Percentiles rank a stretch among this genome's conserved stretches.
phyloP scores from a whole-genome alignment of 768 basidiomycete species.

The Austroboletus eburneus region DNA sequence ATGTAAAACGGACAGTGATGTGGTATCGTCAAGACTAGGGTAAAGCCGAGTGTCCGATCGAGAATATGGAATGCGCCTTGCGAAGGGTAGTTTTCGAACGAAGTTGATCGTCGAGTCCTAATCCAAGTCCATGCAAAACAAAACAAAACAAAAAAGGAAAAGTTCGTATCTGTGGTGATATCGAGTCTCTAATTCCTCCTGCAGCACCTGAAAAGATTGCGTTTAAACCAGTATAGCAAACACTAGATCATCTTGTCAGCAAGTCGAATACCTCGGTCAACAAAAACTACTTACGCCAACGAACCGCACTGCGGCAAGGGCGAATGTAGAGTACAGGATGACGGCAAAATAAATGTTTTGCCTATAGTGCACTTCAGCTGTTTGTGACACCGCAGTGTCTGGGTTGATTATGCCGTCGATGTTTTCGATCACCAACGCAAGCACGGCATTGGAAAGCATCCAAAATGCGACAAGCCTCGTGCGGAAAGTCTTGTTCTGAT shows the following conservation, averaged over 20 bases:
- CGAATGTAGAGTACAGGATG: constrained; percentile 79
- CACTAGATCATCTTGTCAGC: constrained; percentile 44
- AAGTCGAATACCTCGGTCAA: background rate
- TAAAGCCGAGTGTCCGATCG: constrained; percentile 25
- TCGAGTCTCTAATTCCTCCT: constrained; percentile 52
- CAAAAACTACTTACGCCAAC: constrained; percentile 50
- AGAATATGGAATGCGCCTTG: constrained; percentile 10
- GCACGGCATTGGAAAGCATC: constrained; percentile 69
- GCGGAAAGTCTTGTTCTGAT: constrained; percentile 89
- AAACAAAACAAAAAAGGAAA: too few species aligned
- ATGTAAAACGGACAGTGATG: constrained; percentile 10
- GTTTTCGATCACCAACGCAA: constrained; percentile 74
- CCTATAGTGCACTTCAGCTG: constrained; percentile 38
- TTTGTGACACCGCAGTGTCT: constrained; percentile 36
- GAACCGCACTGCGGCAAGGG: constrained; percentile 67
- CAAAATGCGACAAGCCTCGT: constrained; percentile 80
- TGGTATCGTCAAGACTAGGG: constrained; percentile 15
- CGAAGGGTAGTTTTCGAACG: constrained; percentile 23
- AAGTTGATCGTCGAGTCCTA: constrained; percentile 28
- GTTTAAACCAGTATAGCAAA: constrained; percentile 76
- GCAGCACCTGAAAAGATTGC: constrained; percentile 80
- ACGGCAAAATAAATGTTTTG: constrained; percentile 69
- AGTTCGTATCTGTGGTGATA: constrained; percentile 10
- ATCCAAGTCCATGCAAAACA: constrained; percentile 22
- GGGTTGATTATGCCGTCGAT: constrained; percentile 55